Evolutionary conservation across 768 basidiomycete genomes (phyloP), one percentile per base, ranked within the genome.

Genomic region (Coprinopsis marcescibilis): DNA sequence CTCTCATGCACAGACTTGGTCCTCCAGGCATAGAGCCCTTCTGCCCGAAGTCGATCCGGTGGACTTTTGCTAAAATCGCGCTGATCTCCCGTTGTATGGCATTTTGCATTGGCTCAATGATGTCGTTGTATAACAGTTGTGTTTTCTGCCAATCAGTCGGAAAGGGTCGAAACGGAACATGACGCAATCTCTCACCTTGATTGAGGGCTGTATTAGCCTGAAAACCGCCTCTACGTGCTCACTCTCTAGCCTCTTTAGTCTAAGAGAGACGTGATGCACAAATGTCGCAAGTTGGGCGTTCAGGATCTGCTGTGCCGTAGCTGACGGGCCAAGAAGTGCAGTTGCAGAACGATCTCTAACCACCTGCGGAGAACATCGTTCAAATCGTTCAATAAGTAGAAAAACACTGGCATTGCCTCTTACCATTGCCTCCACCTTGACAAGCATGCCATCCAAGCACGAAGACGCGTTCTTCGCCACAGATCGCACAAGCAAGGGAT

Each of bases 1-100:
- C 92, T 60, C 89, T 88, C 80, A 97, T 87, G 65, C 97, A 98
- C 12, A 83, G 63, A 63, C 89, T 95, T 3, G 85, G 69, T 5
- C 80, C 80, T 13, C 80, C 79, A 1, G 85, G 75, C 52, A 92
- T 89, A 8, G 77, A 64, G 7, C 78, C 67, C 64, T 83, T 86
- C 48, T 49, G 48, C 41, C 78, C 77, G 58, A 94, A 83, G 61
- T 93, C 89, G 36, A 89, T 77, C 4, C 86, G 79, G 64, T 98
- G 95, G 23, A 99, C 71, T 43, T 85, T 80, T 1, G 84, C 78
- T 36, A 96, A 73, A 52, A 93, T 87, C 1, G 82, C 76, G 27
- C 80, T 73, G 26, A 92, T 69, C 55, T 99, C 96, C 15, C 89
- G 80, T 26, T 82, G 81, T 53, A 98, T 79, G 3, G 85, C 78